Evolutionary conservation across 805 yeast species (phyloP).

Genomic region (Hemisphaericaspora nanyangensis): DNA sequence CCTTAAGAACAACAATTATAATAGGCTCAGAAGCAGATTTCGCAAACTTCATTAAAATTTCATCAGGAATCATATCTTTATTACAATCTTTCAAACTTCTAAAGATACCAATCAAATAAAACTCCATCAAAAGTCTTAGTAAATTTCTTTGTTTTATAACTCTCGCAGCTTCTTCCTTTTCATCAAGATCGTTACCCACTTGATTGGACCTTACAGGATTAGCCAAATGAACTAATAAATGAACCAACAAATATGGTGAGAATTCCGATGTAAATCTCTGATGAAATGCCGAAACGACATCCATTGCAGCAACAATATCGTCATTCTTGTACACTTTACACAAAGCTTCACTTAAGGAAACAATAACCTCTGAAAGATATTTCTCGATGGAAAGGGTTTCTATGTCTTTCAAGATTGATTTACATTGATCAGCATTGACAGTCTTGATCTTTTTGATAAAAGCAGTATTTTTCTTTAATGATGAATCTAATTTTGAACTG

Average conservation of each 20-base stretch:
- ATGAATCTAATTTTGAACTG: slow-evolving; percentile 54
- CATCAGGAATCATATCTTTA: slow-evolving; percentile 41
- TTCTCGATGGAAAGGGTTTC: slow-evolving; percentile 62
- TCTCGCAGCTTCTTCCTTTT: slow-evolving; percentile 44
- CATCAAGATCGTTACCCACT: slow-evolving; percentile 5
- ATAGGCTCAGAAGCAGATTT: slow-evolving; percentile 21
- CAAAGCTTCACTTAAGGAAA: slow-evolving; percentile 62
- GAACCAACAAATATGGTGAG: slow-evolving; percentile 45
- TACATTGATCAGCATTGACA: slow-evolving; percentile 48
- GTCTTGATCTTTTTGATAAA: slow-evolving; percentile 68
- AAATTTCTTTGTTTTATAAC: slow-evolving; percentile 43
- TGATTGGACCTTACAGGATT: slow-evolving; percentile 18
- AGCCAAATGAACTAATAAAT: slow-evolving; percentile 39
- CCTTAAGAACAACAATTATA: slow-evolving; percentile 23
- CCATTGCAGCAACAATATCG: slow-evolving; percentile 62
- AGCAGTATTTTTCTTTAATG: slow-evolving; percentile 77
- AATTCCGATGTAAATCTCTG: slow-evolving; percentile 62
- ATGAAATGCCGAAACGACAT: slow-evolving; percentile 67
- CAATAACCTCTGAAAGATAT: slow-evolving; percentile 66
- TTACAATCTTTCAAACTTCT: slow-evolving; percentile 41
- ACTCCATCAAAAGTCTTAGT: slow-evolving; percentile 53
- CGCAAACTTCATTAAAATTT: slow-evolving; percentile 25
- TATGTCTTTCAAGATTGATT: slow-evolving; percentile 56
- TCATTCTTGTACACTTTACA: slow-evolving; percentile 46
- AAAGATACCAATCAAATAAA: slow-evolving; percentile 55